Conservation (phyloP, 2,329 filamentous ascomycete species). For the Sporothrix brunneoviolacea region DNA sequence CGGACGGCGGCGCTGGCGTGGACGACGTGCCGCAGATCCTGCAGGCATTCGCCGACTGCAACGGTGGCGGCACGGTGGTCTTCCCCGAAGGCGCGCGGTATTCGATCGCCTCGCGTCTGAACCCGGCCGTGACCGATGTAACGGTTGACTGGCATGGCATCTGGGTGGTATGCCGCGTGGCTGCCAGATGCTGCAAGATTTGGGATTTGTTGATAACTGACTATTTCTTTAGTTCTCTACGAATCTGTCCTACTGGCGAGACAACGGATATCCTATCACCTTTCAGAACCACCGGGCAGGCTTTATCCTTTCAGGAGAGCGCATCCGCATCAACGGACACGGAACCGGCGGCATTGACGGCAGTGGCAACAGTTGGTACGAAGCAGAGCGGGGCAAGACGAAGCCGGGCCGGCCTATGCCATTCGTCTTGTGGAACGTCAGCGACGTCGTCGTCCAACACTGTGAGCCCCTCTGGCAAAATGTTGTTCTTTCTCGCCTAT, state of each 20-base stretch:
- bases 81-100: constrained; percentile 45
- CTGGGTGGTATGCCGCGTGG: constrained; percentile 43
- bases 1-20: not conserved
- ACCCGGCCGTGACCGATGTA: constrained; percentile 43
- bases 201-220: no score
- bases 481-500: not conserved
- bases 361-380: constrained; percentile 50
- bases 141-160: constrained; percentile 45
- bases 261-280: constrained; percentile 43
- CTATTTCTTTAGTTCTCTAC: constrained; percentile 41
- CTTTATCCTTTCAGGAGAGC: constrained; percentile 43
- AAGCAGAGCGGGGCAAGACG: constrained; percentile 38
- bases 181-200: no score
- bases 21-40: constrained; percentile 25
- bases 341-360: constrained; percentile 47
- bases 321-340: constrained; percentile 45
- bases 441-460: constrained; percentile 45
- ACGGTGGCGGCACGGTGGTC: constrained; percentile 32
- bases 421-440: constrained; percentile 52
- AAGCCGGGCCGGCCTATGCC: constrained; percentile 49
- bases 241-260: constrained; percentile 48
- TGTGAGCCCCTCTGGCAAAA: constrained; percentile 22
- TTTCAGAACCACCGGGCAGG: constrained; percentile 52
- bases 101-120: constrained; percentile 42
- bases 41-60: constrained; percentile 22